Base-by-base conservation (phyloP, 768 basidiomycete species). In the Gloeopeniophorella convolvens region DNA sequence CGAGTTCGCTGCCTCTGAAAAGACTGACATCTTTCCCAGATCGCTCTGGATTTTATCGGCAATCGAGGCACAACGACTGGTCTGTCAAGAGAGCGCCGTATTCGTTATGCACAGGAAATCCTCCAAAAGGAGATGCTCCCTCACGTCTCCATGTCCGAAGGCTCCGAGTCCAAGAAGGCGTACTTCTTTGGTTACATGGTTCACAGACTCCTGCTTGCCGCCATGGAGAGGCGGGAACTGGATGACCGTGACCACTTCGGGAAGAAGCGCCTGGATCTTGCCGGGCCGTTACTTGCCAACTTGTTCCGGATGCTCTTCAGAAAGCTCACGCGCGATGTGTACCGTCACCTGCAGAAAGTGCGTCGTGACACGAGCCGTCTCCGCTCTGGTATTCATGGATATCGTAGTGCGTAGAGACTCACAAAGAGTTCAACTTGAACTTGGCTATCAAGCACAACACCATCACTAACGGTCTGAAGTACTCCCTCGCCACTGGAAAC, bases 101-200 rank as follows among this genome's bases (percentile, higher is more conserved):
- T 97, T 48, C 85, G 93, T 43, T 96, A 96, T 61, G 96, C 96
- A 0, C 90, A 94, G 64, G 96, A 98, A 66, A 97, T 99, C 60
- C 63, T 99, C 50, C 94, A 98, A 69, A 98, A 97, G 69, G 95
- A 98, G 70, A 94, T 98, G 87, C 66, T 99, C 37, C 96, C 96
- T 0, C 96, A 98, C 62, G 85, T 99, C 20, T 93, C 94, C 2
- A 94, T 93, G 83, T 80, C 83, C 1, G 92, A 95, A 66, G 93
- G 93, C 4, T 92, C 91, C 5, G 91, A 95, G 68, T 92, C 89
- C 21, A 96, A 96, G 73, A 99, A 99, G 67, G 96, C 96, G 1
- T 98, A 93, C 69, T 99, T 98, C 78, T 92, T 98, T 56, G 96
- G 96, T 9, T 98, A 98, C 69, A 99, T 99, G 95, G 91, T 97